Base-by-base conservation (phyloP, 768 basidiomycete genomes). In the Calocybe indica region DNA sequence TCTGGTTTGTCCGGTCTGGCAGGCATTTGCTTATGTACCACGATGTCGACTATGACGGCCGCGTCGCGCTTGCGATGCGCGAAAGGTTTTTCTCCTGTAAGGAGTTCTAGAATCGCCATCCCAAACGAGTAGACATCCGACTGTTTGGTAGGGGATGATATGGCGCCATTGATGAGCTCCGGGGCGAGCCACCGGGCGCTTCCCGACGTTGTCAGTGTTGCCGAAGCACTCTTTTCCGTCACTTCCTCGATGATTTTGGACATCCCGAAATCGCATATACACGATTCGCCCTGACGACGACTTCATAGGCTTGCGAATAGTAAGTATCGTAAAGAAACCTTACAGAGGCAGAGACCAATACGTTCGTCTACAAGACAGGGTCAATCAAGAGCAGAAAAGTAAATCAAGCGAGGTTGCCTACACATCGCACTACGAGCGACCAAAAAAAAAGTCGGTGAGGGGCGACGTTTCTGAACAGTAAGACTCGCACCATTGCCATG, bases 191-290 rank as follows among this genome's bases (percentile, higher is more conserved):
- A 84, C 7, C 82, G 73, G 33, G 76, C 69, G 47, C 73, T 73
- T 7, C 71, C 70, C 5, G 69, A 69, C n/a, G 63, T 62, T 1
- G 78, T 76, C 44, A 82, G 61, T 3, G 72, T 74, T n/a, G 64
- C 57, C 28, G 75, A 72, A 32, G 70, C 69, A 28, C 66, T 57
- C 48, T 61, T 73, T 47, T 78, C 78, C 1, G 78, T 75, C 29
- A 82, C 70, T 37, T 81, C 79, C 49, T 76, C 75, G 34, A 83
- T 71, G 29, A 82, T 65, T 55, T 78, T 80, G 12, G 82, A 76
- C 65, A 83, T 75, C 37, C 81, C 80, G 57, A 84, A 83, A 53
- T 84, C 82, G 50, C 76, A 78, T 10, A 84, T 76, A 31, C 75
- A 67, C 22, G 80, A 74, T 51, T 75, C 65, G 9, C 71, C 74